Base-by-base conservation (phyloP, 306 rosid genomes). In the Corylus heterophylla region DNA sequence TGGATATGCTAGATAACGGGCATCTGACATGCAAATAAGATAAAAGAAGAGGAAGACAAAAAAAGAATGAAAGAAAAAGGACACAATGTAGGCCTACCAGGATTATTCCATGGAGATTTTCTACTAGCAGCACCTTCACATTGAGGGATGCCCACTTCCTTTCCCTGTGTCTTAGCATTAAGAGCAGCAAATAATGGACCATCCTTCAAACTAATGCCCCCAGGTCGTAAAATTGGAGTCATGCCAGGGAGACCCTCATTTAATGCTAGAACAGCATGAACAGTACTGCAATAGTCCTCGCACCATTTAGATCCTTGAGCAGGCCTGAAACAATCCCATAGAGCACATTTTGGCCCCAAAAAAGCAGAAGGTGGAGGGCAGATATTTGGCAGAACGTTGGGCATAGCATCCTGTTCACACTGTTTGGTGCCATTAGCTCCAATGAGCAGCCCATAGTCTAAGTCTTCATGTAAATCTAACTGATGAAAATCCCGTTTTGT, bases 311-410 rank as follows among this genome's bases (percentile, higher is more conserved):
- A 77, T 81, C 92, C 89, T 81, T 92, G 93, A 77, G 97, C 97
- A 70, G 98, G 98, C 83, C 98, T 90, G 44, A 89, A 90, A 79
- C 98, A 94, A 79, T 94, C 98, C 98, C 98, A 94, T 12, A 94
- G 89, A 13, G 98, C 93, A 84, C 98, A 94, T 76, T 91, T 90
- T 44, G 98, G 98, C 75, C 95, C 91, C 76, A 91, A 82, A 82
- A 92, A 94, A 7, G 98, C 98, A 61, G 97, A 90, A 49, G 98
- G 92, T 20, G 97, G 97, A 79, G 97, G 97, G 74, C 93, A 78
- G 76, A 89, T 83, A 80, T 84, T 87, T 56, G 97, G 98, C 78
- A 93, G 90, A 81, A 86, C 81, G 79, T 88, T 90, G 61, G 92
- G 88, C 27, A 87, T 74, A 54, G 63, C 54, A 78, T 89, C 88